Evolutionary conservation across 257 asterid genomes (phyloP), one percentile per base, ranked within the genome.

Genomic region (Rehmannia glutinosa): DNA sequence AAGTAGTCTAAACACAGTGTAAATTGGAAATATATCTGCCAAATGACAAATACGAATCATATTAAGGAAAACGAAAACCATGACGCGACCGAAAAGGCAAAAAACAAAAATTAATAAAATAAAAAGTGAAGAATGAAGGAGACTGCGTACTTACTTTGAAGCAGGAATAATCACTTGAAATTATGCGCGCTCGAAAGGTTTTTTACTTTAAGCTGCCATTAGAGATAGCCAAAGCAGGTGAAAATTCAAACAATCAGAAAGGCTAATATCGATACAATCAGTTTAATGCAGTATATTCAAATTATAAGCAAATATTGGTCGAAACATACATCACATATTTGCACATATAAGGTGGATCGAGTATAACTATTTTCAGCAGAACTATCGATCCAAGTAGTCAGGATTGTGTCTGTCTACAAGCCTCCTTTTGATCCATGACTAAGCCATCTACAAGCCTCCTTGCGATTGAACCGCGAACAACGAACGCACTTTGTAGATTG

Each of bases 91-190:
- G 43, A 7, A 7, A 1, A 11, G 43, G 43, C n/a, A n/a, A 11
- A 38, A 38, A 38, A 38, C 2, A 38, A 11, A 38, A 11, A n/a
- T n/a, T n/a, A n/a, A n/a, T n/a, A 7, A 38, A 38, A 7, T 38
- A n/a, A n/a, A n/a, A n/a, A n/a, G n/a, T n/a, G n/a, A n/a, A n/a
- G 43, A 6, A 38, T 11, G 56, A 24, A 65, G 4, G 45, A 49
- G 58, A 59, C 36, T 58, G 42, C 42, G 13, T 27, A 46, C 81
- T 77, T 72, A 88, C 98, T 73, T 92, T 87, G 25, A 85, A 84
- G 76, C 86, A 82, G 10, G 98, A 89, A 73, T 84, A 81, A 69
- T 87, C 85, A 66, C 91, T 84, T 75, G 76, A 39, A 56, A 85
- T 68, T 65, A 76, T 75, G 71, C 81, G 72, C 58, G 64, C 45